Evolutionary conservation across 2,329 filamentous ascomycete species (phyloP).

Genomic region (Rutstroemia sp.): DNA sequence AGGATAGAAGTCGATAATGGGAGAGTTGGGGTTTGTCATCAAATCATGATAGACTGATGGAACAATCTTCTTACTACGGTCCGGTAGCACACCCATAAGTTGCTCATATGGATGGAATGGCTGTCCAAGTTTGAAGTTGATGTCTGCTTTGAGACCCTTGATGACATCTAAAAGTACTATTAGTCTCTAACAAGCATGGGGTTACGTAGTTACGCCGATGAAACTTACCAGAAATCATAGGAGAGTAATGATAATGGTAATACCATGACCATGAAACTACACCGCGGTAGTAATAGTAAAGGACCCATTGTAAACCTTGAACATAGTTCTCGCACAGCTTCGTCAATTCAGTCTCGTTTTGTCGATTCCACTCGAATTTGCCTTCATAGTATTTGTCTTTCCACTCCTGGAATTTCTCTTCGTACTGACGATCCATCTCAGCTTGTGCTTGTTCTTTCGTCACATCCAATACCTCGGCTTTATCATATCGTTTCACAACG

Average conservation of each 20-base stretch:
- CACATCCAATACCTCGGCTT: constrained; percentile 75
- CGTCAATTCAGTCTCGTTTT: constrained; percentile 72
- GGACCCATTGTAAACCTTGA: constrained; percentile 93
- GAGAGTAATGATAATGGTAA: constrained; percentile 93
- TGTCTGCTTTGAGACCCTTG: constrained; percentile 76
- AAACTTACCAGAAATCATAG: constrained; percentile 74
- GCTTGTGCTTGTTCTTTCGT: constrained; percentile 72
- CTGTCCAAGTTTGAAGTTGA: constrained; percentile 89
- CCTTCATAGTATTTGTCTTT: constrained; percentile 88
- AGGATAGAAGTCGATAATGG: constrained; percentile 97
- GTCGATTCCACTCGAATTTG: constrained; percentile 85
- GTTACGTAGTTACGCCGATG: neutral
- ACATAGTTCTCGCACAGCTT: constrained; percentile 93
- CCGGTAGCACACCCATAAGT: constrained; percentile 94
- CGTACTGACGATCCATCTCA: constrained; percentile 76
- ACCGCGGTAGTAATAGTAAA: constrained; percentile 96
- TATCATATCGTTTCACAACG: constrained; percentile 85
- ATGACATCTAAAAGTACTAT: constrained; percentile 59
- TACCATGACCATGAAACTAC: constrained; percentile 99
- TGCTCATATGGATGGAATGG: constrained; percentile 95
- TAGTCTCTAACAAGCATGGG: neutral
- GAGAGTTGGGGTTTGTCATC: constrained; percentile 85
- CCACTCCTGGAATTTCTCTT: constrained; percentile 85
- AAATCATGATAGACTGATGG: constrained; percentile 79
- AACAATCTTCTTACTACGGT: constrained; percentile 95